Percentiles rank a stretch among this genome's conserved stretches.
These are phyloP conservation scores for Ophiostoma triangulosporum DNA, from an alignment of 2,329 filamentous ascomycete species.

Conservation along the genomic window DNA sequence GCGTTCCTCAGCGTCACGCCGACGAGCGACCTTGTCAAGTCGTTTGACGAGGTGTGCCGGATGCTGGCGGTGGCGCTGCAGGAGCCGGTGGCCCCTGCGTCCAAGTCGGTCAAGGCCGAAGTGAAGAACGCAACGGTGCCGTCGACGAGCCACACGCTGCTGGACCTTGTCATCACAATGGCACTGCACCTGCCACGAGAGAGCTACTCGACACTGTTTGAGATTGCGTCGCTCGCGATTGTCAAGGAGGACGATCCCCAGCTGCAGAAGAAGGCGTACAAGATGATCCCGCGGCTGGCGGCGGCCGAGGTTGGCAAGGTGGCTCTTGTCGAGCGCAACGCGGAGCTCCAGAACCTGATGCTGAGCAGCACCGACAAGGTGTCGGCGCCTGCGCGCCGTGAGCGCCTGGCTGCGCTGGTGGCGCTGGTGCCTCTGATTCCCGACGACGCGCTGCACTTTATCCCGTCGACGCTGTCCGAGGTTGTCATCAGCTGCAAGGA, in stretches of 20 bases:
- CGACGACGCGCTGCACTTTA: constrained; percentile 72
- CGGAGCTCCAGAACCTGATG: constrained; percentile 71
- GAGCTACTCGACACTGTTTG: constrained; percentile 74
- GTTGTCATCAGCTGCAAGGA: constrained; percentile 96
- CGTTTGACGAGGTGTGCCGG: constrained; percentile 72
- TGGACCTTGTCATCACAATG: constrained; percentile 94
- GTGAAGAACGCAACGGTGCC: constrained; percentile 49
- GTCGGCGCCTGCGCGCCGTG: constrained; percentile 71
- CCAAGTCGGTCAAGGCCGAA: constrained; percentile 28
- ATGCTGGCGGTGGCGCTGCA: constrained; percentile 66
- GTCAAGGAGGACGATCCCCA: constrained; percentile 75
- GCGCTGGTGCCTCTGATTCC: constrained; percentile 71
- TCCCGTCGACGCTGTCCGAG: constrained; percentile 80
- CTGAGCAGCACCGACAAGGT: constrained; percentile 71
- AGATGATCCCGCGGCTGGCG: constrained; percentile 81
- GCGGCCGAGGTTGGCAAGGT: constrained; percentile 63
- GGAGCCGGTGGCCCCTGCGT: constrained; percentile 23
- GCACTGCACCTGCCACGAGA: constrained; percentile 82
- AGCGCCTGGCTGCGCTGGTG: constrained; percentile 70
- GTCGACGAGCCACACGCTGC: constrained; percentile 83
- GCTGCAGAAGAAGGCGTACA: constrained; percentile 97
- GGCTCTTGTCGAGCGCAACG: constrained; percentile 63
- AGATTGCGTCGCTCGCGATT: constrained; percentile 72
- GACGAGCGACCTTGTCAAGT: constrained; percentile 64
- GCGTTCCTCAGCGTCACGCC: constrained; percentile 83